phyloP scores from a whole-genome alignment of 2,329 filamentous ascomycete genomes.

The Didymosphaeria variabile region DNA sequence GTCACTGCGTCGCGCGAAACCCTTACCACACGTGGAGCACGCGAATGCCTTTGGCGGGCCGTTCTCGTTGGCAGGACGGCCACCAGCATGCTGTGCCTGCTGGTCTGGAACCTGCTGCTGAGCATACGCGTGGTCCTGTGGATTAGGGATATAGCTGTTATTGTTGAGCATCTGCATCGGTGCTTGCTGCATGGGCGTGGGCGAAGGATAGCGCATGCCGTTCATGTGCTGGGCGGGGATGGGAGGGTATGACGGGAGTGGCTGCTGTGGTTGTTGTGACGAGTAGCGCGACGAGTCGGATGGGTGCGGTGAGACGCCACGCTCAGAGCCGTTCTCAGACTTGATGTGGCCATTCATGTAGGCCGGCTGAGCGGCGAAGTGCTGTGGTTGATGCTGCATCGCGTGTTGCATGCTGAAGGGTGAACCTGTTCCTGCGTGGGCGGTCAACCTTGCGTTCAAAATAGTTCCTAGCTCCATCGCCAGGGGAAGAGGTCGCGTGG shows the following conservation, averaged over 20 bases:
- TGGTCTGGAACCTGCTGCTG: conserved; percentile 50
- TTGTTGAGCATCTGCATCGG: conserved; percentile 65
- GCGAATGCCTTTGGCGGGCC: conserved; percentile 79
- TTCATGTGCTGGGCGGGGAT: conserved; percentile 61
- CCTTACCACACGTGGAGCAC: conserved; percentile 89
- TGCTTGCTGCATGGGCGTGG: conserved; percentile 59
- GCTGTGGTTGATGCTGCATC: conserved; percentile 54
- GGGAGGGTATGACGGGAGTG: conserved; percentile 56
- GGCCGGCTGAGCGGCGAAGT: conserved; percentile 57
- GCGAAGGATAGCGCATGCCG: conserved; percentile 64
- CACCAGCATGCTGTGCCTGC: conserved; percentile 51
- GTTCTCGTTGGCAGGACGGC: conserved; percentile 56
- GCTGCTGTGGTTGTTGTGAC: conserved; percentile 62
- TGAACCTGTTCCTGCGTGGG: conserved; percentile 46
- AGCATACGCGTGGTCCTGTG: conserved; percentile 58
- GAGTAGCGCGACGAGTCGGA: conserved; percentile 67
- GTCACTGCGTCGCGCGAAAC: conserved; percentile 92
- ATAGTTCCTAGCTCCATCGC: conserved; percentile 53
- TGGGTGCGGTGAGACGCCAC: conserved; percentile 63
- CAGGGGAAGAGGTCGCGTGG: conserved; percentile 26
- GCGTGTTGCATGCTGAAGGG: conserved; percentile 53
- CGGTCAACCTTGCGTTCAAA: conserved; percentile 54
- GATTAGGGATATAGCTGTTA: conserved; percentile 63
- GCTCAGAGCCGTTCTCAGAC: conserved; percentile 68
- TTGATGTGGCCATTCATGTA: conserved; percentile 61